Evolutionary conservation across 2,329 filamentous ascomycete genomes (phyloP).

Genomic region (Akanthomyces muscarius): DNA sequence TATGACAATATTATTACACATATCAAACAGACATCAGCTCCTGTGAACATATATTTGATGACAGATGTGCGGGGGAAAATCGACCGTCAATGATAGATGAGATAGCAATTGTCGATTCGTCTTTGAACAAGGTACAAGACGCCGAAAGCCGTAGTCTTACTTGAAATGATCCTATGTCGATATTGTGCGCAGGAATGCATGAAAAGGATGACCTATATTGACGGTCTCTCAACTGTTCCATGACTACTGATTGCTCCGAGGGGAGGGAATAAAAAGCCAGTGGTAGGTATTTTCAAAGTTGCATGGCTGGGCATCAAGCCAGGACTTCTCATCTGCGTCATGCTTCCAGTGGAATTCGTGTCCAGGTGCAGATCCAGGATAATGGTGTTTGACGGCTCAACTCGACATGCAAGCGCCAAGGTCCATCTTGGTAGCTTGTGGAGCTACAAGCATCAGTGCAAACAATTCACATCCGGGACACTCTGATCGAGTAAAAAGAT

Average conservation of each 20-base stretch:
- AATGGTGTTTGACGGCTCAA: background rate
- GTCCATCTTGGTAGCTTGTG: background rate
- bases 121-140: too few species aligned
- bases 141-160: too few species aligned
- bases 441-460: slow-evolving; percentile 7
- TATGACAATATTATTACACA: background rate
- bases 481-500: slow-evolving; percentile 5
- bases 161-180: too few species aligned
- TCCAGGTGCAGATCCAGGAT: background rate
- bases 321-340: background rate
- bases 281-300: background rate
- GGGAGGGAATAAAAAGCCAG: too few species aligned
- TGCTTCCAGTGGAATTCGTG: too few species aligned
- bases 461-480: slow-evolving; percentile 6
- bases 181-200: too few species aligned
- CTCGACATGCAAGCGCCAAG: background rate
- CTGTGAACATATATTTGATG: background rate
- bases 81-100: too few species aligned
- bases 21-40: background rate
- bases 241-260: too few species aligned
- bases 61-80: too few species aligned
- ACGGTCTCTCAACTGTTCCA: too few species aligned
- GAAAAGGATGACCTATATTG: too few species aligned
- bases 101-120: too few species aligned
- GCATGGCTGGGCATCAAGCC: background rate